A percentile compares a stretch with the other conserved stretches of the same genome.
phyloP scores from a whole-genome alignment of 1,284 basidiomycete species.

The Xerocomus nothofagi region DNA sequence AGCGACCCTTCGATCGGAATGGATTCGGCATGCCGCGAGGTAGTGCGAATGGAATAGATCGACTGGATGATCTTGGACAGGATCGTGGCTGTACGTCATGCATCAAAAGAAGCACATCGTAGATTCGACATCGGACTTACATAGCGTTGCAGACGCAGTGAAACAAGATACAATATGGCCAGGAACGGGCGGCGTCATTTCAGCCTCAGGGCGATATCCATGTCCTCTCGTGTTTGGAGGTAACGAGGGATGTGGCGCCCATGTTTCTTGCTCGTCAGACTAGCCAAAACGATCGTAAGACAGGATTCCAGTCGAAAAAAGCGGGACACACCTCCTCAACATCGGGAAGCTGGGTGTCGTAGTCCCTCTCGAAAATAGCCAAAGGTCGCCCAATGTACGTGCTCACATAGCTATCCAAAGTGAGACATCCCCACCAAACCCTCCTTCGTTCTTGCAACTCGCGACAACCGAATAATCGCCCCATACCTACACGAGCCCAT shows the following conservation, averaged over 20 bases:
- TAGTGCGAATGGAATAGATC: constrained; percentile 71
- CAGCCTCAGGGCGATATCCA: constrained; percentile 23
- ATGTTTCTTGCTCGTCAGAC: constrained; percentile 64
- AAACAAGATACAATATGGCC: constrained; percentile 71
- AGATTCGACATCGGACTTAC: constrained; percentile 42
- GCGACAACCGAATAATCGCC: constrained; percentile 58
- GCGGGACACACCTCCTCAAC: constrained; percentile 54
- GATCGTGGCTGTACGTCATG: constrained; percentile 51
- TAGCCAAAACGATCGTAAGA: constrained; percentile 26
- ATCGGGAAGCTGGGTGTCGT: constrained; percentile 71
- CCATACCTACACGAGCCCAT: constrained; percentile 56
- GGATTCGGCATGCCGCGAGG: constrained; percentile 58
- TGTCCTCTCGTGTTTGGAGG: constrained; percentile 36
- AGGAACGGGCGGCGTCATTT: constrained; percentile 38
- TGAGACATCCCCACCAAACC: constrained; percentile 80
- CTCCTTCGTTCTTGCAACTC: constrained; percentile 74
- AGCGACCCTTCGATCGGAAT: constrained; percentile 63
- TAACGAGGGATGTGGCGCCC: constrained; percentile 45
- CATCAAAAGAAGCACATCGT: constrained; percentile 5
- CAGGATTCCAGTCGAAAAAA: not conserved
- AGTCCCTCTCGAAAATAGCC: constrained; percentile 78
- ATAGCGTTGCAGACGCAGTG: constrained; percentile 70
- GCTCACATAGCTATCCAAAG: constrained; percentile 80
- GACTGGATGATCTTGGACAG: constrained; percentile 67
- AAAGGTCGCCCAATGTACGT: constrained; percentile 80